These are phyloP conservation scores for Alliaria petiolata DNA, from an alignment of 345 rosid species.

Conservation along the genomic window DNA sequence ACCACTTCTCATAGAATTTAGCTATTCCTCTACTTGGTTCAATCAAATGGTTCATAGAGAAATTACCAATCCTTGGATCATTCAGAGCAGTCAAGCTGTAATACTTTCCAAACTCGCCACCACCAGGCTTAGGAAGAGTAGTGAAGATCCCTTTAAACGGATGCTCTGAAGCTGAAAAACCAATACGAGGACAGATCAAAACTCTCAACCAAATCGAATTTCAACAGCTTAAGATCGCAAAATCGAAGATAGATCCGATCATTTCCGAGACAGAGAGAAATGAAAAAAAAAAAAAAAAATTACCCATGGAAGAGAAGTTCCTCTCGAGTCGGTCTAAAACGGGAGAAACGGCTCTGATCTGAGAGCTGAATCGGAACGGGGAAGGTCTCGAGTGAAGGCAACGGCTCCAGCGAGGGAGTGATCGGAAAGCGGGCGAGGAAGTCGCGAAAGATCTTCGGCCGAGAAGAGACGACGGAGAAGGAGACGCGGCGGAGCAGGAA, in stretches of 20 bases:
- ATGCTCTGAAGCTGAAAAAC: constrained; percentile 73
- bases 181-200: not conserved
- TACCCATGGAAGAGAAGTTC: constrained; percentile 85
- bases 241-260: constrained; percentile 4
- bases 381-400: constrained; percentile 58
- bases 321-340: constrained; percentile 58
- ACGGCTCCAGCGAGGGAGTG: constrained; percentile 69
- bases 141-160: constrained; percentile 77
- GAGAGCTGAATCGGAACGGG: constrained; percentile 49
- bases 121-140: constrained; percentile 77
- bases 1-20: constrained; percentile 57
- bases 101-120: constrained; percentile 93
- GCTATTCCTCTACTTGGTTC: not conserved
- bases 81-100: constrained; percentile 87
- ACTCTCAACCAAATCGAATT: not conserved
- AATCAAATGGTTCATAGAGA: constrained; percentile 1
- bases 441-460: constrained; percentile 47
- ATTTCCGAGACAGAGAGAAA: not conserved
- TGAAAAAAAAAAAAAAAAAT: not conserved
- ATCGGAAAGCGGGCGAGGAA: constrained; percentile 25
- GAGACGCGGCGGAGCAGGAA: not conserved
- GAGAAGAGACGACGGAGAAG: constrained; percentile 16
- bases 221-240: not conserved
- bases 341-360: constrained; percentile 62
- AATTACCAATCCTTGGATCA: constrained; percentile 88